Percentiles rank a stretch among this genome's conserved stretches.
Evolutionary conservation across 169 alveolate species (phyloP).

Genomic region (Eimeria mitis): DNA sequence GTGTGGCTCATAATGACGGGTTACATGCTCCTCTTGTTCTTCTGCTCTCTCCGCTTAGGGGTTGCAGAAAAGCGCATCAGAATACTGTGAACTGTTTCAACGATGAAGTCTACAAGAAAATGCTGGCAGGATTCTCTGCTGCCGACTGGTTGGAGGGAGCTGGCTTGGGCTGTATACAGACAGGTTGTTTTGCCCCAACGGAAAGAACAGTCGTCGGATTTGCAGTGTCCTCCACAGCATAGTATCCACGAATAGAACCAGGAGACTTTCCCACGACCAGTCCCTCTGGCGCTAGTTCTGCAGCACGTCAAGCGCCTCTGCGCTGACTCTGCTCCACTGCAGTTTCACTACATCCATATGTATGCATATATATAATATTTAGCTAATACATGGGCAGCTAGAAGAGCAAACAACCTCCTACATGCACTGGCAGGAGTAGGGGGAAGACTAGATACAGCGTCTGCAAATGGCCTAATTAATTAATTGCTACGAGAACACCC

Average conservation of each 20-base stretch:
- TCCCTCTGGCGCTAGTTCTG: not conserved
- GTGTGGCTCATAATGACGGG: slow-evolving; percentile 47
- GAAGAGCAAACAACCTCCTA: not conserved
- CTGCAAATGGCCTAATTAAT: not conserved
- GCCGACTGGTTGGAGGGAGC: not conserved
- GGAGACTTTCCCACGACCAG: not conserved
- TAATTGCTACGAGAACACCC: too few relatives aligned
- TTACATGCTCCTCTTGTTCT: slow-evolving; percentile 13
- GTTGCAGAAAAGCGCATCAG: slow-evolving; percentile 11
- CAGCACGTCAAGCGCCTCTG: not conserved
- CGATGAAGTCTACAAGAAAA: not conserved
- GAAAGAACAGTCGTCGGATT: not conserved
- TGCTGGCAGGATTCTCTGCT: not conserved
- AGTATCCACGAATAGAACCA: not conserved
- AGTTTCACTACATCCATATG: too few relatives aligned
- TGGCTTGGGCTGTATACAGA: not conserved
- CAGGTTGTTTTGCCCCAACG: slow-evolving; percentile 13
- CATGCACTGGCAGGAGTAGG: not conserved
- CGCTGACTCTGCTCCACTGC: not conserved
- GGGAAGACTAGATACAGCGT: not conserved
- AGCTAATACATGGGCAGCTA: not conserved
- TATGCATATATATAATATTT: not conserved
- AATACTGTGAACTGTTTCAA: not conserved
- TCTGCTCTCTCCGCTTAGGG: slow-evolving; percentile 45
- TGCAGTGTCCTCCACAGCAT: not conserved